Base-by-base conservation (phyloP, 805 yeast genomes). In the Cyberlindnera mrakii region DNA sequence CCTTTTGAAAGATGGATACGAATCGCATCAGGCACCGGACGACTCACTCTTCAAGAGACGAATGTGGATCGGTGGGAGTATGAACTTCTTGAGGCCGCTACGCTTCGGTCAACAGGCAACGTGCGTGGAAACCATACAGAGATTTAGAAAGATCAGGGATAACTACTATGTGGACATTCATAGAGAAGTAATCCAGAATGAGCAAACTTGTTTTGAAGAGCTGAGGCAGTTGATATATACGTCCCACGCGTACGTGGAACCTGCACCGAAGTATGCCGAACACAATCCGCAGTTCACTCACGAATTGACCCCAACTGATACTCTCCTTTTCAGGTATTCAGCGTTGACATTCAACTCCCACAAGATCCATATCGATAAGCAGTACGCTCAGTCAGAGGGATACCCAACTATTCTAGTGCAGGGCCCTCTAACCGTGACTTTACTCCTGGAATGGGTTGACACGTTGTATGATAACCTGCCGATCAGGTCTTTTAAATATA, bases 321-420 rank as follows among this genome's bases (percentile, higher is more conserved):
- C 68, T 7, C 68, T 77, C 33, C 67, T 79, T 30, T 71, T 79
- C 50, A 66, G 87, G 48, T 85, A 80, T 63, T 80, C 91, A 36
- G 82, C 86, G 11, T 60, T 93, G 41, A 81, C 93, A 1, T 81
- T 80, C 64, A 91, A 91, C 59, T 71, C 95, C 4, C 99, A 91
- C 62, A 72, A 74, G 45, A 86, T 91, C 33, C 99, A 91, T 63
- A 81, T 79, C 60, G 85, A 86, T 55, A 58, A 61, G 6, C 49
- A 50, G 1, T 86, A 85, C 58, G 72, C 87, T 7, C 51, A 42
- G 4, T 54, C 53, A 2, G 98, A 91, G 55, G 70, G 75, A 1
- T 75, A 87, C 39, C 80, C 82, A 0, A 67, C 69, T 30, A 60
- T 81, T 0, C 64, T 91, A 1, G 80, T 83, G 0, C 96, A 86